Percentiles rank a stretch among this genome's conserved stretches.
phyloP scores from a whole-genome alignment of 495 filamentous ascomycete genomes.

The Achaetomiella virescens region DNA sequence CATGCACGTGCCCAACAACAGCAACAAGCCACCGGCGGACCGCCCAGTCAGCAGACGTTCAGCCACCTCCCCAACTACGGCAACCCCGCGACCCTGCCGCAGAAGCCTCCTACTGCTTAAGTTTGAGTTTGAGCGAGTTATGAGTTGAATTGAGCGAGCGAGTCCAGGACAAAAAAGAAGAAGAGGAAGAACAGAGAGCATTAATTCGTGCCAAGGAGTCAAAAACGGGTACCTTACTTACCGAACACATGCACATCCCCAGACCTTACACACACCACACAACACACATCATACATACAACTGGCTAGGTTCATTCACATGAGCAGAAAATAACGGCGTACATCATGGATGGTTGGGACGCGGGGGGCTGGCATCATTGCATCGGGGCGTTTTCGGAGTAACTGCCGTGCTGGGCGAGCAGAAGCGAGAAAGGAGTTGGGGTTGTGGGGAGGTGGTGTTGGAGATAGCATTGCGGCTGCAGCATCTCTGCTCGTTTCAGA shows the following conservation, averaged over 20 bases:
- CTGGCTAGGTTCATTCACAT: neutral
- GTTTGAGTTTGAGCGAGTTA: no score
- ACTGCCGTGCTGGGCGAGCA: no score
- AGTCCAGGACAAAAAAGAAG: no score
- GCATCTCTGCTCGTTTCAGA: no score
- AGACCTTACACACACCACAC: neutral
- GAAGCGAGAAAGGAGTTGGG: no score
- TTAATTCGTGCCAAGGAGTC: no score
- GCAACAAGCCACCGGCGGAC: constrained; percentile 30
- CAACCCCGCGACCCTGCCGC: constrained; percentile 50
- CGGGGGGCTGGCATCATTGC: no score
- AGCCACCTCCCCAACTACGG: constrained; percentile 50
- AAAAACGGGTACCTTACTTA: neutral
- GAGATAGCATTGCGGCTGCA: no score
- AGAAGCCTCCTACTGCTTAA: constrained; percentile 45
- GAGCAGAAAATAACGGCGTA: neutral
- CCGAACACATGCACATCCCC: no score
- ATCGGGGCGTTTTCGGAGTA: constrained; percentile 26
- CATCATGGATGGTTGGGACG: neutral
- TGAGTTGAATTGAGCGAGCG: neutral
- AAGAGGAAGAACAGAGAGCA: no score
- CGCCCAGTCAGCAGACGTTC: constrained; percentile 33
- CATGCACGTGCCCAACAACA: constrained; percentile 27
- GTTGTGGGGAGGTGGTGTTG: no score
- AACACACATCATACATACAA: neutral